phyloP scores from a whole-genome alignment of 345 rosid species.

The Combretum micranthum region DNA sequence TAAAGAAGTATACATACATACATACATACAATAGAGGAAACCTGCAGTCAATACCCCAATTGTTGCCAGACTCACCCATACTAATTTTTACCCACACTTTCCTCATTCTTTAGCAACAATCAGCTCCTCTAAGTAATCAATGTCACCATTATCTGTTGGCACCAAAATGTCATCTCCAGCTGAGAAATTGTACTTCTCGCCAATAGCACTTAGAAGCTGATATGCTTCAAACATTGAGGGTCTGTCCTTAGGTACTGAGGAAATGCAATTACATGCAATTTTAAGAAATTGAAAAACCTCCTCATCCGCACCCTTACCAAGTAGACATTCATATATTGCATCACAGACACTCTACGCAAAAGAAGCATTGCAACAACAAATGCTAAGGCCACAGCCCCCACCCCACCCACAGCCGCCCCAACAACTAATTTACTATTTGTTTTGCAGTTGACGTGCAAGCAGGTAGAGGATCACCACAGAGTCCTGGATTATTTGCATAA shows the following conservation, averaged over 20 bases:
- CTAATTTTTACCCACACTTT: neutral
- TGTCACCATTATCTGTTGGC: slow-evolving; percentile 55
- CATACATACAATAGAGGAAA: neutral
- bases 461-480: slow-evolving; percentile 58
- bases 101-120: slow-evolving; percentile 56
- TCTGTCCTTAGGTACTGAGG: slow-evolving; percentile 56
- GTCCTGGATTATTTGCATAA: slow-evolving; percentile 47
- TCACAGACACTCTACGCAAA: slow-evolving; percentile 46
- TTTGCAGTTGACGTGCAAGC: slow-evolving; percentile 15
- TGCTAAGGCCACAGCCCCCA: slow-evolving; percentile 54
- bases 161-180: slow-evolving; percentile 58
- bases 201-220: slow-evolving; percentile 79
- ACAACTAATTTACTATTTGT: slow-evolving; percentile 35
- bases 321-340: slow-evolving; percentile 50
- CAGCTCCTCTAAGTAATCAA: slow-evolving; percentile 57
- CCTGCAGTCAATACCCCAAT: neutral
- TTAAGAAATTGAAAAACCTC: slow-evolving; percentile 77
- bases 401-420: slow-evolving; percentile 65
- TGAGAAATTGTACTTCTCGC: slow-evolving; percentile 71
- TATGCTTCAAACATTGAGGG: slow-evolving; percentile 86
- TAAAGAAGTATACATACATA: too few species aligned
- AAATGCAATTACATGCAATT: slow-evolving; percentile 77
- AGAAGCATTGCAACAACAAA: slow-evolving; percentile 42
- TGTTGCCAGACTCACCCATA: neutral
- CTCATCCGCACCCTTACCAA: slow-evolving; percentile 54